phyloP scores from a whole-genome alignment of 306 rosid genomes.

The Sicyos edulis region DNA sequence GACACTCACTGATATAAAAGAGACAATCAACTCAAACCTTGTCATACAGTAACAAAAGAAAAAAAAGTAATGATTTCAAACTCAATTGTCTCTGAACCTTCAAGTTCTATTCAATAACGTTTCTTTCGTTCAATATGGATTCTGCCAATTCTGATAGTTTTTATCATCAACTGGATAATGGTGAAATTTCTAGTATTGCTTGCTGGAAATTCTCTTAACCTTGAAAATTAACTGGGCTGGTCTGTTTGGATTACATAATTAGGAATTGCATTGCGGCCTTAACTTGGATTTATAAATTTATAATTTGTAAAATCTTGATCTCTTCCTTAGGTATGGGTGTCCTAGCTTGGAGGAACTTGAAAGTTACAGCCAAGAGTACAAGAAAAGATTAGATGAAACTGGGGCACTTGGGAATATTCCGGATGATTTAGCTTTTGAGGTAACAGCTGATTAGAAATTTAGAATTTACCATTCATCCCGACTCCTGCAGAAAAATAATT shows the following conservation, averaged over 20 bases:
- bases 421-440: slow-evolving; percentile 76
- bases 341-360: slow-evolving; percentile 82
- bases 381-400: slow-evolving; percentile 65
- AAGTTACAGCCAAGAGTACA: slow-evolving; percentile 55
- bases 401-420: slow-evolving; percentile 84
- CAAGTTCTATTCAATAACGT: background rate
- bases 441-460: slow-evolving; percentile 23
- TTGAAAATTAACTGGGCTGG: background rate
- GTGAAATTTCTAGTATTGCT: background rate
- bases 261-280: background rate
- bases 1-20: too few relatives aligned
- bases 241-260: background rate
- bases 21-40: background rate
- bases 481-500: background rate
- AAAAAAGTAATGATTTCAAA: background rate
- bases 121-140: background rate
- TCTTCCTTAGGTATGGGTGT: slow-evolving; percentile 69
- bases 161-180: background rate
- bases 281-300: slow-evolving; percentile 13
- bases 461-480: background rate
- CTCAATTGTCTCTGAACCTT: background rate
- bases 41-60: background rate
- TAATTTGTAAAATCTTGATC: slow-evolving; percentile 15
- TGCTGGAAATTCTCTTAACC: background rate
- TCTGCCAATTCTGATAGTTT: background rate